Base-by-base conservation (phyloP, 169 alveolate genomes). In the Blepharisma undulans region DNA sequence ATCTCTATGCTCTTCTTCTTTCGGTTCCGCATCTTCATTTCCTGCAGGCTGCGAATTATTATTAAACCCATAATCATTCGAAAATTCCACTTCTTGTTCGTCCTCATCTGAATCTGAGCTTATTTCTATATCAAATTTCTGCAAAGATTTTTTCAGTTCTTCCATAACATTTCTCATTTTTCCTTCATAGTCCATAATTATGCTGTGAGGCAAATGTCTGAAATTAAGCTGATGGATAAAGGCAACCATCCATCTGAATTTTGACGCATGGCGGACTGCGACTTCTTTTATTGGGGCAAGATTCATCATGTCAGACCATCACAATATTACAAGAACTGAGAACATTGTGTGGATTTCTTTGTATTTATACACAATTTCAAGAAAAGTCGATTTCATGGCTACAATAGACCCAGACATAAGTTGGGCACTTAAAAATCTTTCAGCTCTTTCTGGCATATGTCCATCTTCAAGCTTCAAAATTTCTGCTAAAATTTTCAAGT, bases 221-320 rank as follows among this genome's bases (percentile, higher is more conserved):
- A 48, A 48, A 48, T 48, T 48, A 48, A 48, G 66, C 10, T 48
- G 66, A 48, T 48, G 66, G 66, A 48, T 48, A 48, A 48, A 48
- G 10, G 66, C 66, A 48, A 32, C 78, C 25, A 82, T 82, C 89
- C 89, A 82, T 30, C 89, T 82, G 32, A 48, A 82, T 30, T 82
- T 22, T 1, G 72, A 19, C 0, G 33, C 25, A 16, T 82, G 33
- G 8, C 60, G 29, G 10, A 36, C 18, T 21, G 89, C 36, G 27
- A 33, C 72, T 82, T 60, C 78, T 19, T 32, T 22, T 1, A 82
- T 30, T 21, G 33, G 89, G 21, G 10, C 78, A 36, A 22, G 36
- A 14, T 22, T 82, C 89, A 82, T 48, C 72, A 82, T 21, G 48
- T 82, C 89, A 36, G 78, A 48, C 89, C 89, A 82, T 33, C 89